Evolutionary conservation across 176 grass and related monocot genomes (phyloP).

Genomic region (Chloris gayana): DNA sequence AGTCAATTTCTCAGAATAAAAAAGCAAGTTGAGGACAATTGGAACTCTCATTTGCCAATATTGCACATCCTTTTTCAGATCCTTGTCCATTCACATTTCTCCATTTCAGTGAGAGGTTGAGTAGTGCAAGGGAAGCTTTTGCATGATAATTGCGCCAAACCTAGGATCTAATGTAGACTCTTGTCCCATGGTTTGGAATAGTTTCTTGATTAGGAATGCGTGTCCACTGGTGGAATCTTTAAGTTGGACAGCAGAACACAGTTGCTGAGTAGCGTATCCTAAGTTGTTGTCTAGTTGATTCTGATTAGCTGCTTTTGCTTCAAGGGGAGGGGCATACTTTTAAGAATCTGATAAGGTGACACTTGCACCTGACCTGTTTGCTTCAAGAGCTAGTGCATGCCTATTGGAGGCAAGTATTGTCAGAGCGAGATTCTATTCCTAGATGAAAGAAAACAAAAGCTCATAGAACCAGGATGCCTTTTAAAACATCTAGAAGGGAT

Average conservation of each 20-base stretch:
- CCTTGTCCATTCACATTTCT: constrained; percentile 31
- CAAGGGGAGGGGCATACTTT: not conserved
- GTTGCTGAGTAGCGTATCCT: not conserved
- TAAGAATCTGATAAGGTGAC: not conserved
- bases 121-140: constrained; percentile 29
- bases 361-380: not conserved
- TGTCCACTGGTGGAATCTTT: constrained; percentile 7
- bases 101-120: constrained; percentile 18
- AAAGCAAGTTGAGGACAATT: constrained; percentile 40
- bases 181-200: constrained; percentile 7
- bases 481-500: constrained; percentile 2
- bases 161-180: not conserved
- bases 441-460: not conserved
- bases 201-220: constrained; percentile 4
- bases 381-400: not conserved
- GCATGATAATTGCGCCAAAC: constrained; percentile 4
- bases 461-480: not conserved
- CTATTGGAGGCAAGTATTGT: not conserved
- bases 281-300: not conserved
- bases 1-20: not conserved
- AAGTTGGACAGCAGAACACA: not conserved
- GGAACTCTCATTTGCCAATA: constrained; percentile 25
- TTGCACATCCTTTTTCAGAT: constrained; percentile 20
- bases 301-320: not conserved
- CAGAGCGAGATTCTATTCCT: not conserved